Percentiles rank a stretch among this genome's conserved stretches.
Conservation (phyloP, 2,329 filamentous ascomycete species). For the Phaeomoniella chlamydospora region DNA sequence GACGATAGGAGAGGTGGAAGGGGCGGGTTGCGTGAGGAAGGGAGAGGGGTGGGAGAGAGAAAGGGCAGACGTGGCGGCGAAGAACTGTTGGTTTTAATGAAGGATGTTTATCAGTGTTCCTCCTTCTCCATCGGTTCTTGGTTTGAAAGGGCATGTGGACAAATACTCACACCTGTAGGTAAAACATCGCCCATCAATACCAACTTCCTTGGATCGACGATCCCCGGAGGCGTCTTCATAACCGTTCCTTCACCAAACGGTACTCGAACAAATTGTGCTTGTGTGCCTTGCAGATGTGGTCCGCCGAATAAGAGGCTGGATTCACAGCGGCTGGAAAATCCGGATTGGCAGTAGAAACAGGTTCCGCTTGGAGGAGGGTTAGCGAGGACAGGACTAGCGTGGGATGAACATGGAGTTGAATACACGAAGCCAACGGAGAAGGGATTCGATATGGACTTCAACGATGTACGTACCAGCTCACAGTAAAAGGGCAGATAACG, state of each 20-base stretch:
- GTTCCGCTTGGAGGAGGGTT: slow-evolving; percentile 43
- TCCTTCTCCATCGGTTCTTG: no score
- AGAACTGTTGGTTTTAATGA: no score
- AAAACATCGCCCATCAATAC: slow-evolving; percentile 91
- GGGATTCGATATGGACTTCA: no score
- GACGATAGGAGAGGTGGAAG: slow-evolving; percentile 27
- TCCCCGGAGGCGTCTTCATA: slow-evolving; percentile 56
- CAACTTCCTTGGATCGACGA: slow-evolving; percentile 55
- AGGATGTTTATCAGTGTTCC: no score
- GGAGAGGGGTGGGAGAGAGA: background rate
- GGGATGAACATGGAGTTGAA: no score
- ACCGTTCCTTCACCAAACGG: slow-evolving; percentile 69
- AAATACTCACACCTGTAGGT: slow-evolving; percentile 50
- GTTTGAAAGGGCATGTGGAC: no score
- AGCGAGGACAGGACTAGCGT: no score
- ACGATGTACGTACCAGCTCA: slow-evolving; percentile 29
- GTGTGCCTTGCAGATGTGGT: slow-evolving; percentile 55
- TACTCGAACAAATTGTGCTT: slow-evolving; percentile 71
- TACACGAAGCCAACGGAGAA: no score
- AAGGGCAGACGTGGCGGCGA: background rate
- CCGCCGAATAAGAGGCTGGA: slow-evolving; percentile 59
- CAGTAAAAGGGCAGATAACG: slow-evolving; percentile 72
- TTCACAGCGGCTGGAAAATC: slow-evolving; percentile 63
- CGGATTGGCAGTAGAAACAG: slow-evolving; percentile 75
- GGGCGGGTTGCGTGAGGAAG: background rate